A percentile compares a stretch with the other conserved stretches of the same genome.
phyloP scores from a whole-genome alignment of 2,329 filamentous ascomycete genomes.

The Mycosphaerella sp. region DNA sequence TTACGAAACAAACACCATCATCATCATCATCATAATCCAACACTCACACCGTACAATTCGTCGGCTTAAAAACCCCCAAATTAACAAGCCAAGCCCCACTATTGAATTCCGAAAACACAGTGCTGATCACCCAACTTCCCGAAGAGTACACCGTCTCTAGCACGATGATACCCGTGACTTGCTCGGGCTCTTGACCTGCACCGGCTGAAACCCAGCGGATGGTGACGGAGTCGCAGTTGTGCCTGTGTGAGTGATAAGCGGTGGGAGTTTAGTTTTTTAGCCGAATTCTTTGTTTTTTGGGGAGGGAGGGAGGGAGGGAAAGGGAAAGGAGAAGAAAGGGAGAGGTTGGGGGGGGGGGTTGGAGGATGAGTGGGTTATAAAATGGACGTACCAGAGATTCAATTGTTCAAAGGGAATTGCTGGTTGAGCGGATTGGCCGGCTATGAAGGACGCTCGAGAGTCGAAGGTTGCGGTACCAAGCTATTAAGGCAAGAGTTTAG shows the following conservation, averaged over 20 bases:
- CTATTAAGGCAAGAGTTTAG: slow-evolving; percentile 9
- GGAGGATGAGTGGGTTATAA: neutral
- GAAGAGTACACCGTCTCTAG: slow-evolving; percentile 25
- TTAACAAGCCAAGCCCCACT: slow-evolving; percentile 33
- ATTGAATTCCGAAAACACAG: slow-evolving; percentile 35
- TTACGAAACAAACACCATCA: too few species aligned
- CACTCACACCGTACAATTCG: slow-evolving; percentile 19
- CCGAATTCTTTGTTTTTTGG: too few species aligned
- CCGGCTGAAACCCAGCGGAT: slow-evolving; percentile 29
- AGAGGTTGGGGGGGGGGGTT: too few species aligned
- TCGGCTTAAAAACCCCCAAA: slow-evolving; percentile 28
- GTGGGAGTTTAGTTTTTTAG: too few species aligned
- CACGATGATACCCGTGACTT: slow-evolving; percentile 31
- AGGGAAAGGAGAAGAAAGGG: too few species aligned
- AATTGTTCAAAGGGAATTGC: slow-evolving; percentile 30
- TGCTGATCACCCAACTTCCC: slow-evolving; percentile 26
- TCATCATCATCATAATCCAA: too few species aligned
- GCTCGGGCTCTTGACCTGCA: slow-evolving; percentile 18
- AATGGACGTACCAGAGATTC: slow-evolving; percentile 24
- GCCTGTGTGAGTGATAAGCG: slow-evolving; percentile 12
- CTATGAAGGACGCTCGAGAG: slow-evolving; percentile 25
- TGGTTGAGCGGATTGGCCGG: slow-evolving; percentile 27
- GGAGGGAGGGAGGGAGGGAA: too few species aligned
- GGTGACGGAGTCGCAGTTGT: slow-evolving; percentile 30
- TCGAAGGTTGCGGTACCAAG: slow-evolving; percentile 28